These are phyloP conservation scores for Testicularia cyperi DNA, from an alignment of 1,284 basidiomycete species.

Conservation along the genomic window DNA sequence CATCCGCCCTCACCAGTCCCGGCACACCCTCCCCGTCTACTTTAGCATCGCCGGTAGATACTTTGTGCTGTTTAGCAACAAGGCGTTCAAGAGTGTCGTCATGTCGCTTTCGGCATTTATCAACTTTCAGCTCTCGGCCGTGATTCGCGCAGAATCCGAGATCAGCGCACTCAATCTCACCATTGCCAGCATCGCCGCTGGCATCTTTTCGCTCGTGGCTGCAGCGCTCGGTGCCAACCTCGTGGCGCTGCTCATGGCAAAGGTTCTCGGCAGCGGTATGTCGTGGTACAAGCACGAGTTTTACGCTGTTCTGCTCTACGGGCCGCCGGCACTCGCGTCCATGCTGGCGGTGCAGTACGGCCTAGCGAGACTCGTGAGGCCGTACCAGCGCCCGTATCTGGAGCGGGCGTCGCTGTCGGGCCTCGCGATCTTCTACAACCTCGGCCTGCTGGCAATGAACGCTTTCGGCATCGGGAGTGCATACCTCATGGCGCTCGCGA, in stretches of 20 bases:
- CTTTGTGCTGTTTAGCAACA: conserved; percentile 64
- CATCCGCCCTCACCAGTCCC: conserved; percentile 21
- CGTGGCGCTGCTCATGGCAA: conserved; percentile 73
- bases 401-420: conserved; percentile 51
- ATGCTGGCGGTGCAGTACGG: conserved; percentile 70
- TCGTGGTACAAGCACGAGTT: conserved; percentile 68
- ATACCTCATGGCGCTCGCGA: conserved; percentile 69
- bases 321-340: conserved; percentile 67
- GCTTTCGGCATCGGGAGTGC: conserved; percentile 71
- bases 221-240: conserved; percentile 70
- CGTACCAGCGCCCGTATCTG: conserved; percentile 46
- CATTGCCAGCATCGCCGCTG: conserved; percentile 39
- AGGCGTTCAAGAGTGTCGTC: conserved; percentile 55
- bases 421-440: conserved; percentile 39
- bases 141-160: conserved; percentile 57
- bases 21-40: conserved; percentile 71
- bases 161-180: conserved; percentile 40
- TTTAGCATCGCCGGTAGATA: conserved; percentile 61
- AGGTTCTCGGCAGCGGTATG: conserved; percentile 67
- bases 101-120: conserved; percentile 50
- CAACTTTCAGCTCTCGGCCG: conserved; percentile 56
- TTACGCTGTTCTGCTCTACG: conserved; percentile 74
- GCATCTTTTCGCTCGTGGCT: conserved; percentile 56
- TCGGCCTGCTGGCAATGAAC: conserved; percentile 62
- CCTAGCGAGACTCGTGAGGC: conserved; percentile 66